A percentile compares a stretch with the other conserved stretches of the same genome.
These are phyloP conservation scores for Gentiana macrophylla DNA, from an alignment of 257 asterid genomes.

Conservation along the genomic window DNA sequence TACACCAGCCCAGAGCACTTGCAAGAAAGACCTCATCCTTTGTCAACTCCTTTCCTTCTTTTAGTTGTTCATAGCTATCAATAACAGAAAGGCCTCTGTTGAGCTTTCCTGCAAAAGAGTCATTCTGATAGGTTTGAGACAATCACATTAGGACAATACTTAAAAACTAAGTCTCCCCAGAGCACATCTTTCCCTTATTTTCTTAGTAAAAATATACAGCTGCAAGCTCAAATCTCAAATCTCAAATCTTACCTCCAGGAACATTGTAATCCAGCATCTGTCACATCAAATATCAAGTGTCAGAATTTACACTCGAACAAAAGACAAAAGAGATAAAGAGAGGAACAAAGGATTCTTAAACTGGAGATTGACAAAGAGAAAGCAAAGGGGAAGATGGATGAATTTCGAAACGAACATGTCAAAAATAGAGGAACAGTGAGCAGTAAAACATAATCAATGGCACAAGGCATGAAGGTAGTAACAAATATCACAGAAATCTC, in stretches of 20 bases:
- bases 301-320: no score
- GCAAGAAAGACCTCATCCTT: constrained; percentile 74
- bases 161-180: not conserved
- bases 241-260: constrained; percentile 63
- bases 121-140: not conserved
- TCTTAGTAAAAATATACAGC: no score
- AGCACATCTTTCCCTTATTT: not conserved
- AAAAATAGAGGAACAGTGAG: no score
- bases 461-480: no score
- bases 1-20: constrained; percentile 93
- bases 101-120: constrained; percentile 60
- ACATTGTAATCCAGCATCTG: constrained; percentile 99
- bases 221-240: not conserved
- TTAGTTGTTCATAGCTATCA: constrained; percentile 76
- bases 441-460: no score
- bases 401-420: no score
- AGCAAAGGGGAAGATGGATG: no score
- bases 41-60: constrained; percentile 64
- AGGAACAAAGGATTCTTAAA: constrained; percentile 1
- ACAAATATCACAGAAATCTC: no score
- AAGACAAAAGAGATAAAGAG: not conserved
- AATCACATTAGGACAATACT: not conserved
- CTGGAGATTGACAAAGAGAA: no score
- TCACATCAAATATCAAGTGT: no score
- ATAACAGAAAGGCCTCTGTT: constrained; percentile 92